These are phyloP conservation scores for Trichosanthes cucumerina DNA, from an alignment of 306 rosid species.

Conservation along the genomic window DNA sequence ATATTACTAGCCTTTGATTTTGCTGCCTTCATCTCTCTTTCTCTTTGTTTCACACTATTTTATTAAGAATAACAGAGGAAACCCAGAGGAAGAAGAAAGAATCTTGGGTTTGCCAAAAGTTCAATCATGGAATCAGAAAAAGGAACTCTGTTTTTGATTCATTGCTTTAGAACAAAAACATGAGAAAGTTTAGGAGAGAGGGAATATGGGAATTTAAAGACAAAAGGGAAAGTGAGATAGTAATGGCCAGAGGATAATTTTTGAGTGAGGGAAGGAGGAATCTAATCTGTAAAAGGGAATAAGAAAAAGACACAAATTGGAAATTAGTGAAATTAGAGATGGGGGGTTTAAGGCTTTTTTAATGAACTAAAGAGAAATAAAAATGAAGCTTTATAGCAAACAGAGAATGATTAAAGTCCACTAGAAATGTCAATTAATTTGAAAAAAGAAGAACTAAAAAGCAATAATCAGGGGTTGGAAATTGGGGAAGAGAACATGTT, in stretches of 20 bases:
- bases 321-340: conserved; percentile 5
- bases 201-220: neutral
- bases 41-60: neutral
- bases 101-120: conserved; percentile 22
- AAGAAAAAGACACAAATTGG: neutral
- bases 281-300: neutral
- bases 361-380: neutral
- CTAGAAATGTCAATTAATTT: neutral
- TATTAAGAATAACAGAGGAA: conserved; percentile 11
- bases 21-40: conserved; percentile 11
- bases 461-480: conserved; percentile 9
- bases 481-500: conserved; percentile 19
- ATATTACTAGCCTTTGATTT: conserved; percentile 24
- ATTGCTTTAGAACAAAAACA: conserved; percentile 5
- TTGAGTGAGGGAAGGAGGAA: conserved; percentile 24
- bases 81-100: conserved; percentile 33
- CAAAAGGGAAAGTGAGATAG: conserved; percentile 1
- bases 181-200: conserved; percentile 13
- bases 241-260: conserved; percentile 24
- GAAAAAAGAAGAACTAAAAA: neutral
- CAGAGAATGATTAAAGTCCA: neutral
- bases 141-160: conserved; percentile 7
- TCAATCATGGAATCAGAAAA: conserved; percentile 13
- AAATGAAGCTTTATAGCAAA: neutral
- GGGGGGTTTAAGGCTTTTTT: neutral